phyloP scores from a whole-genome alignment of 805 yeast genomes.

The Cyberlindnera nakhonratchasimensis region DNA sequence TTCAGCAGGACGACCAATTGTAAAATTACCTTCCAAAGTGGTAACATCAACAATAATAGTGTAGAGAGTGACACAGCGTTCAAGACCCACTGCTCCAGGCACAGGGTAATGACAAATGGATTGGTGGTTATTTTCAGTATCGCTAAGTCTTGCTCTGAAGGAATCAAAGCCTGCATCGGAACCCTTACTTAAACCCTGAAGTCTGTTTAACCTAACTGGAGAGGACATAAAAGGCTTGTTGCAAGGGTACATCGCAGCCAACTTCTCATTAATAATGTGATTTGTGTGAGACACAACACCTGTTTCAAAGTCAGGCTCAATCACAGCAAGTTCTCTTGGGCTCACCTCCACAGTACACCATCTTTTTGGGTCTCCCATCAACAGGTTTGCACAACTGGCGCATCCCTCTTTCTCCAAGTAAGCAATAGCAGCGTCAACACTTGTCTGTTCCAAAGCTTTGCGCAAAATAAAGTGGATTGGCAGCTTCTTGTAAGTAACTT shows the following conservation, averaged over 20 bases:
- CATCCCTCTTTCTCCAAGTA: conserved; percentile 18
- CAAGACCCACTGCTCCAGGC: conserved; percentile 19
- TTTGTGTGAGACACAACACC: conserved; percentile 27
- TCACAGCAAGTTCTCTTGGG: conserved; percentile 19
- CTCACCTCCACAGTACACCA: conserved; percentile 24
- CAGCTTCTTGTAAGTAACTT: conserved; percentile 28
- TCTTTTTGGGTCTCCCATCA: conserved; percentile 25
- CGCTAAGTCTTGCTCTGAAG: conserved; percentile 23
- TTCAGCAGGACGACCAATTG: conserved; percentile 19
- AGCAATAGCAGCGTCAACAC: conserved; percentile 18
- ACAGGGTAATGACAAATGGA: conserved; percentile 23
- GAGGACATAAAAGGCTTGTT: conserved; percentile 20
- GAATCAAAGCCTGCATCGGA: conserved; percentile 18
- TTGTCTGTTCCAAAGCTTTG: conserved; percentile 29
- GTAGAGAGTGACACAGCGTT: conserved; percentile 19
- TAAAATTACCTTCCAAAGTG: conserved; percentile 16
- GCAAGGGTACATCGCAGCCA: conserved; percentile 8
- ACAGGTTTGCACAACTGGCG: conserved; percentile 26
- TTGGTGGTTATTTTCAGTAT: conserved; percentile 16
- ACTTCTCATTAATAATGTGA: conserved; percentile 19
- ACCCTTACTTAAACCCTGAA: conserved; percentile 15
- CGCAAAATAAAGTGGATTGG: conserved; percentile 38
- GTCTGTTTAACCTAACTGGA: conserved; percentile 16
- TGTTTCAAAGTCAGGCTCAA: conserved; percentile 13
- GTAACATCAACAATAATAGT: conserved; percentile 18